These are phyloP conservation scores for Fusarium musae DNA, from an alignment of 2,329 filamentous ascomycete genomes.

Conservation along the genomic window DNA sequence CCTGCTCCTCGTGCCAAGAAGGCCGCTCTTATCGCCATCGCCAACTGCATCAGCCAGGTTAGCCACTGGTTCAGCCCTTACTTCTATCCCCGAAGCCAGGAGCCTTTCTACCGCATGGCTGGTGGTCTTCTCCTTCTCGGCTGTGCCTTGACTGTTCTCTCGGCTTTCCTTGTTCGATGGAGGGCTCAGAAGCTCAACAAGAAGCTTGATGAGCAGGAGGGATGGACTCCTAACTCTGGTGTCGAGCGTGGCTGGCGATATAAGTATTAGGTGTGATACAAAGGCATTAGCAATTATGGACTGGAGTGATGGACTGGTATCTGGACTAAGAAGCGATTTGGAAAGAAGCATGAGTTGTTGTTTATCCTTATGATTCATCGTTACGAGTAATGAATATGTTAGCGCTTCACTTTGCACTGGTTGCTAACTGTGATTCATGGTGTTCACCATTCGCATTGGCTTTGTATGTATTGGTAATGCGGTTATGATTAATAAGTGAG, in stretches of 20 bases:
- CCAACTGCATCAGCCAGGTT: slow-evolving; percentile 53
- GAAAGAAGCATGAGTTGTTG: neutral
- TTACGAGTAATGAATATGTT: slow-evolving; percentile 11
- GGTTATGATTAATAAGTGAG: accelerated
- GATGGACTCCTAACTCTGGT: slow-evolving; percentile 24
- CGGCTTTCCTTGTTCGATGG: slow-evolving; percentile 7
- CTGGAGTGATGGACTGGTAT: neutral
- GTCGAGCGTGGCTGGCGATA: slow-evolving; percentile 29
- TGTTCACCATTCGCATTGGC: accelerated
- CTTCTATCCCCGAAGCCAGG: slow-evolving; percentile 48
- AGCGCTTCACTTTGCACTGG: neutral
- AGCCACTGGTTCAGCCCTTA: slow-evolving; percentile 58
- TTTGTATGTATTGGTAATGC: accelerated
- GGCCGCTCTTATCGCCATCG: slow-evolving; percentile 56
- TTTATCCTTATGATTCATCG: neutral
- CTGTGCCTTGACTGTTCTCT: slow-evolving; percentile 2
- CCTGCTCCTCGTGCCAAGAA: slow-evolving; percentile 54
- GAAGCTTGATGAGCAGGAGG: slow-evolving; percentile 28
- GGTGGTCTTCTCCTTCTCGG: slow-evolving; percentile 36
- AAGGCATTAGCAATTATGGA: neutral
- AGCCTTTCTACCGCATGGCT: slow-evolving; percentile 46
- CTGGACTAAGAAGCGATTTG: neutral
- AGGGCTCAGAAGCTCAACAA: slow-evolving; percentile 11
- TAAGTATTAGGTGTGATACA: slow-evolving; percentile 3
- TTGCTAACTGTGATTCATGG: neutral